Evolutionary conservation across 2,329 filamentous ascomycete genomes (phyloP).

Genomic region (Chaetomium sp.): DNA sequence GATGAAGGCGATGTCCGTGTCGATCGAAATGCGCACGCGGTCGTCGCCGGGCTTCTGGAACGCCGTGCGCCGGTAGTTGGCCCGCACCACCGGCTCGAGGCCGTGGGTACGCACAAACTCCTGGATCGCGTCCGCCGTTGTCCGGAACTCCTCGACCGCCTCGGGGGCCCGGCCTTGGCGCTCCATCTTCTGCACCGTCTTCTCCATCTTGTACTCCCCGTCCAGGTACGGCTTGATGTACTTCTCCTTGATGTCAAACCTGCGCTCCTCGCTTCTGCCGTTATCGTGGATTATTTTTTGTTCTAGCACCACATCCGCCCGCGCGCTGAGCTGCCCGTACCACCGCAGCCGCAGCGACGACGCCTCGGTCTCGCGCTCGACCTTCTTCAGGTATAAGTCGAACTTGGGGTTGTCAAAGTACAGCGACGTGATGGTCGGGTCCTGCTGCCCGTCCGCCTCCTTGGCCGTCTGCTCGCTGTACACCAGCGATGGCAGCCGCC

Average conservation of each 20-base stretch:
- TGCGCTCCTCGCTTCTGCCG: slow-evolving; percentile 69
- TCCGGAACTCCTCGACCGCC: slow-evolving; percentile 62
- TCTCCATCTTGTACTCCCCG: slow-evolving; percentile 86
- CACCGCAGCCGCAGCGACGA: slow-evolving; percentile 82
- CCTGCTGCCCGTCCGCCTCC: slow-evolving; percentile 70
- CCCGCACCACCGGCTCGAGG: slow-evolving; percentile 77
- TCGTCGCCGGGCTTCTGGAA: slow-evolving; percentile 95
- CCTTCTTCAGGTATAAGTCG: slow-evolving; percentile 77
- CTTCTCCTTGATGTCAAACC: slow-evolving; percentile 86
- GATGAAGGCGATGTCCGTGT: slow-evolving; percentile 87
- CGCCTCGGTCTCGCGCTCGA: slow-evolving; percentile 67
- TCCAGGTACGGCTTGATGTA: slow-evolving; percentile 83
- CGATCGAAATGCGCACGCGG: slow-evolving; percentile 83
- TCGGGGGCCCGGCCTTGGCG: slow-evolving; percentile 61
- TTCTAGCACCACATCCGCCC: slow-evolving; percentile 77
- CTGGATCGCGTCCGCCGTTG: slow-evolving; percentile 70
- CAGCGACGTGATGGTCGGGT: slow-evolving; percentile 88
- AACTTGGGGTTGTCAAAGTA: slow-evolving; percentile 92
- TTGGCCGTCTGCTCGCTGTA: slow-evolving; percentile 86
- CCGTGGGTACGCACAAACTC: slow-evolving; percentile 69
- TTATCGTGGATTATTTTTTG: slow-evolving; percentile 79
- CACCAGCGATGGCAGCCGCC: slow-evolving; percentile 81
- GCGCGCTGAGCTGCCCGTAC: slow-evolving; percentile 76
- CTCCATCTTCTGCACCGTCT: slow-evolving; percentile 80
- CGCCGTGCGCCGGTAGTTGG: slow-evolving; percentile 88